phyloP scores from a whole-genome alignment of 2,329 filamentous ascomycete genomes.

The Dothideomycetidae sp. region DNA sequence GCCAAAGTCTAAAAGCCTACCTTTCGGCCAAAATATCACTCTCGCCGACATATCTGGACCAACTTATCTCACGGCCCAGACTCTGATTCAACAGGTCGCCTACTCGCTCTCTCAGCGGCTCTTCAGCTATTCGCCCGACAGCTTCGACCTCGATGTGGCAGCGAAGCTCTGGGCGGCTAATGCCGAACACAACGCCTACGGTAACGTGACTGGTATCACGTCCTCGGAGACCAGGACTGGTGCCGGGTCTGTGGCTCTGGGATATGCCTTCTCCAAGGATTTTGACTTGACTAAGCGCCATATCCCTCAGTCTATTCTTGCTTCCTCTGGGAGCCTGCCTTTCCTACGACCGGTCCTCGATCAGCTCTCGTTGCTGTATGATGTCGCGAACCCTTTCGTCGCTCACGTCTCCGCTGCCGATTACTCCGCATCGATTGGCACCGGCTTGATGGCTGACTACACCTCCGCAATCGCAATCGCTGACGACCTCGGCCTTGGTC shows the following conservation, averaged over 20 bases:
- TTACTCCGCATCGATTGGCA: conserved; percentile 48
- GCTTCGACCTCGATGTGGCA: conserved; percentile 78
- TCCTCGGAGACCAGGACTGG: conserved; percentile 76
- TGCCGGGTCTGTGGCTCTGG: conserved; percentile 79
- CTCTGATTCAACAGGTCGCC: conserved; percentile 87
- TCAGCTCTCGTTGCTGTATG: conserved; percentile 81
- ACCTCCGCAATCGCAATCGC: conserved; percentile 62
- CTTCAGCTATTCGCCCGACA: conserved; percentile 90
- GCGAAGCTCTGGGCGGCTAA: conserved; percentile 61
- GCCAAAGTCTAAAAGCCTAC: conserved; percentile 33
- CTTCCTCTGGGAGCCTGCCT: conserved; percentile 67
- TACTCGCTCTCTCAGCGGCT: conserved; percentile 94
- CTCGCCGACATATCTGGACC: conserved; percentile 59
- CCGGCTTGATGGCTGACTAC: conserved; percentile 78
- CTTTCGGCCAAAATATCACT: conserved; percentile 38
- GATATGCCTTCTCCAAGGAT: conserved; percentile 95
- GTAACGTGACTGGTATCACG: conserved; percentile 63
- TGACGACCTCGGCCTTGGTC: conserved; percentile 77
- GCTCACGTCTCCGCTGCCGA: conserved; percentile 86
- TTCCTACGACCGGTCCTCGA: conserved; percentile 74
- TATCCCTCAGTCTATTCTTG: conserved; percentile 80
- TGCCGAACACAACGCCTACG: conserved; percentile 65
- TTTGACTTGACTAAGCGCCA: conserved; percentile 85
- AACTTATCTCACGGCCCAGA: conserved; percentile 85
- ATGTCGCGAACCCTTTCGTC: conserved; percentile 82